Base-by-base conservation (phyloP, 768 basidiomycete genomes). In the Daedaleopsis nitida region DNA sequence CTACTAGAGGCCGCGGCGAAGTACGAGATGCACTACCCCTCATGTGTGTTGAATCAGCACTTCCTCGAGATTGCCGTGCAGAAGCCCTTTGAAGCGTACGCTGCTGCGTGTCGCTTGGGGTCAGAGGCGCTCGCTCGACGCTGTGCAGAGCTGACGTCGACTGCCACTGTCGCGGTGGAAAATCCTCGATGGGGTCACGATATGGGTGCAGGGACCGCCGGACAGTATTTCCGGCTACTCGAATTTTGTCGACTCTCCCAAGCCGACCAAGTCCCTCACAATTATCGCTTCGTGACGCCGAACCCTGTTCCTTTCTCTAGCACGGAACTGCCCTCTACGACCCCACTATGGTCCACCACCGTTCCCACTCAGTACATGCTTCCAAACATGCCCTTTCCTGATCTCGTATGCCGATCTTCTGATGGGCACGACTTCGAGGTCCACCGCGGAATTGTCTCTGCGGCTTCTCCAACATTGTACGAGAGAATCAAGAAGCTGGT, bases 371-470 rank as follows among this genome's bases (percentile, higher is more conserved):
- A n/a, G 7, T 3, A 47, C 11, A 17, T 47, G n/a, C 45, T n/a
- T n/a, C 21, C 45, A 10, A 21, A 47, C 5, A 47, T 47, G 45
- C 45, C 45, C 19, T 47, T 17, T 21, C 45, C 60, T 27, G 84
- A 86, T 64, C 72, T 86, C 53, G 78, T 85, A 55, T 74, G 86
- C 43, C 79, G 82, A 57, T 82, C 83, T 4, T 81, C 81, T 52
- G 86, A 86, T 66, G 69, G 72, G 39, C 73, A 77, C 63, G 70
- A 74, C 55, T 85, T 77, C 50, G 68, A 59, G 10, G 57, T 73
- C 8, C 74, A 76, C 64, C 39, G 39, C 39, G 39, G 39, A 17
- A 42, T 42, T 10, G 39, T 42, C 39, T 42, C 39, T 10, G 39
- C 39, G 39, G 39, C 39, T 17, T 42, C 39, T 12, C 39, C 39